Evolutionary conservation across 2,329 filamentous ascomycete genomes (phyloP).

Genomic region (Phialophora chinensis): DNA sequence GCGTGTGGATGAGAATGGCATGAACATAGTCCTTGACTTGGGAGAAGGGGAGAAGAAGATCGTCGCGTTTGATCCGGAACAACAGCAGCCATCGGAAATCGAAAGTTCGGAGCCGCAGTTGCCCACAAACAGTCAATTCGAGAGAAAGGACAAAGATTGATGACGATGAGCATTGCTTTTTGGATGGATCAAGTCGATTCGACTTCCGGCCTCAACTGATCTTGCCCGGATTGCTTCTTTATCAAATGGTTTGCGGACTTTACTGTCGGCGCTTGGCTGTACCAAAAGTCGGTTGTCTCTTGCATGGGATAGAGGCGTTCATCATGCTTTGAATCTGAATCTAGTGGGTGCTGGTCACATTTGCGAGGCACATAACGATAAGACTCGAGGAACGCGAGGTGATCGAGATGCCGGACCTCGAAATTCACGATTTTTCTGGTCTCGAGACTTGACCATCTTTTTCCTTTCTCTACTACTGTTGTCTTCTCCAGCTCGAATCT

Average conservation of each 20-base stretch:
- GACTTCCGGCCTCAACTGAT: background rate
- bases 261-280: background rate
- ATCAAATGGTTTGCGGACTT: background rate
- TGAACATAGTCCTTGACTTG: slow-evolving; percentile 10
- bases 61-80: background rate
- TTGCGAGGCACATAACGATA: background rate
- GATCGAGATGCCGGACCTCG: background rate
- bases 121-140: background rate
- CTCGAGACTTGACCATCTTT: background rate
- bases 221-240: background rate
- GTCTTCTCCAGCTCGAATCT: background rate
- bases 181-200: background rate
- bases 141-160: background rate
- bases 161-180: background rate
- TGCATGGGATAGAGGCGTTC: background rate
- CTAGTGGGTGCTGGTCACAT: background rate
- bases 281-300: background rate
- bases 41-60: slow-evolving; percentile 5
- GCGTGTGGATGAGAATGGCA: slow-evolving; percentile 23
- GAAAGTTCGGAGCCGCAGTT: background rate
- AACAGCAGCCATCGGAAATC: background rate
- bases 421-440: background rate
- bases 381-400: background rate
- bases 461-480: background rate
- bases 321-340: background rate